Conservation (phyloP, 352 stramenopile genomes). For the Phytophthora palmivora region DNA sequence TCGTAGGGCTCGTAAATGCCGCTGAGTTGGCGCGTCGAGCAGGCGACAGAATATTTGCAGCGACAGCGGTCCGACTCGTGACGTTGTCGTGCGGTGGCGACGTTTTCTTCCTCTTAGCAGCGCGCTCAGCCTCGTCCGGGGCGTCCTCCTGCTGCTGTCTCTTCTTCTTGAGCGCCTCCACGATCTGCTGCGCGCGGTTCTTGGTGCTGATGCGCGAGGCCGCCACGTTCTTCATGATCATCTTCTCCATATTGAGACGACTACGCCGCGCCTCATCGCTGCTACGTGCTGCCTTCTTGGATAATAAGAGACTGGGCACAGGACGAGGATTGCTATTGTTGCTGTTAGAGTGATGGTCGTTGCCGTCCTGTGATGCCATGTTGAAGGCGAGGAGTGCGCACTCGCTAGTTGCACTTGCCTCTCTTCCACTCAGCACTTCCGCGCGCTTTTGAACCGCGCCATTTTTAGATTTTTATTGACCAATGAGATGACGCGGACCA, state of each 20-base stretch:
- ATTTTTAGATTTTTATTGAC: conserved; percentile 25
- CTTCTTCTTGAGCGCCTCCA: conserved; percentile 82
- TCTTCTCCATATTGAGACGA: conserved; percentile 85
- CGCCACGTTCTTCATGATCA: conserved; percentile 87
- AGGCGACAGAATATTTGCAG: conserved; percentile 34
- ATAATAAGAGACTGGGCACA: conserved; percentile 3
- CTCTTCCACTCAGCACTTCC: conserved; percentile 6
- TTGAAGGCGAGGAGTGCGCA: conserved; percentile 11
- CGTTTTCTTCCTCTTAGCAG: conserved; percentile 35
- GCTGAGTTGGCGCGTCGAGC: conserved; percentile 10
- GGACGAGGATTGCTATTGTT: conserved; percentile 11
- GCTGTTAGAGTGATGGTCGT: conserved; percentile 26
- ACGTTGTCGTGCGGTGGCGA: conserved; percentile 14
- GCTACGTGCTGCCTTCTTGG: conserved; percentile 26
- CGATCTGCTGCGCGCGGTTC: conserved; percentile 75
- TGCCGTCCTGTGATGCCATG: conserved; percentile 28
- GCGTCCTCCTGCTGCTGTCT: conserved; percentile 48
- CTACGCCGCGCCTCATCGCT: conserved; percentile 68
- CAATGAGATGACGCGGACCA: conserved; percentile 19
- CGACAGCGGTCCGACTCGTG: conserved; percentile 10
- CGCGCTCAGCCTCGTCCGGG: conserved; percentile 25
- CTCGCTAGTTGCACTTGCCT: conserved; percentile 4
- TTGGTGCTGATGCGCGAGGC: conserved; percentile 62
- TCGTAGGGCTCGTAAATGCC: conserved; percentile 33
- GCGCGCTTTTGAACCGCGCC: conserved; percentile 20